These are phyloP conservation scores for Boechera stricta DNA, from an alignment of 345 rosid species.

Conservation along the genomic window DNA sequence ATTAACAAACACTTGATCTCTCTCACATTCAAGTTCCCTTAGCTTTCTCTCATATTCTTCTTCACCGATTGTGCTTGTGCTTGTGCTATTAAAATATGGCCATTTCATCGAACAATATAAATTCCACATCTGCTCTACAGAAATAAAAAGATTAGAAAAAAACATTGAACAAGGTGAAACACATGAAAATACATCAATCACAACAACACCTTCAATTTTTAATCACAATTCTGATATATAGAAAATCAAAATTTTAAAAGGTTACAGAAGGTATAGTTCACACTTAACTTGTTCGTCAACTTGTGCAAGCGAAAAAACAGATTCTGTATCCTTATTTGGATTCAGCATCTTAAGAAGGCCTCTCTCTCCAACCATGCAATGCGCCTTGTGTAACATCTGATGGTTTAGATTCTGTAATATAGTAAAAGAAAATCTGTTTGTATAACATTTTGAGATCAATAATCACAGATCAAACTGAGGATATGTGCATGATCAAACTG, in stretches of 20 bases:
- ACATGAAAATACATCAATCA: not conserved
- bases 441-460: not conserved
- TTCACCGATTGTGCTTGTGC: not conserved
- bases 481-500: not conserved
- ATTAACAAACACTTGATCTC: constrained; percentile 26
- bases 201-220: not conserved
- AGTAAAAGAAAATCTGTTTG: not conserved
- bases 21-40: constrained; percentile 23
- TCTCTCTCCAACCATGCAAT: constrained; percentile 22
- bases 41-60: constrained; percentile 1
- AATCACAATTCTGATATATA: no score
- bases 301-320: constrained; percentile 5
- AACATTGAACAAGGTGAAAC: not conserved
- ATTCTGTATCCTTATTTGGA: constrained; percentile 9
- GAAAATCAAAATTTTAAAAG: not conserved
- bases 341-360: constrained; percentile 26
- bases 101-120: not conserved
- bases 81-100: constrained; percentile 5
- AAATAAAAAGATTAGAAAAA: not conserved
- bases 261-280: not conserved
- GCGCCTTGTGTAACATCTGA: constrained; percentile 26
- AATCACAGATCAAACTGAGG: not conserved
- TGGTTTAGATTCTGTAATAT: constrained; percentile 30
- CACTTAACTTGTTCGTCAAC: constrained; percentile 16
- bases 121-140: constrained; percentile 1